Evolutionary conservation across 2,329 filamentous ascomycete genomes (phyloP).

Genomic region (Cordyceps fumosorosea): DNA sequence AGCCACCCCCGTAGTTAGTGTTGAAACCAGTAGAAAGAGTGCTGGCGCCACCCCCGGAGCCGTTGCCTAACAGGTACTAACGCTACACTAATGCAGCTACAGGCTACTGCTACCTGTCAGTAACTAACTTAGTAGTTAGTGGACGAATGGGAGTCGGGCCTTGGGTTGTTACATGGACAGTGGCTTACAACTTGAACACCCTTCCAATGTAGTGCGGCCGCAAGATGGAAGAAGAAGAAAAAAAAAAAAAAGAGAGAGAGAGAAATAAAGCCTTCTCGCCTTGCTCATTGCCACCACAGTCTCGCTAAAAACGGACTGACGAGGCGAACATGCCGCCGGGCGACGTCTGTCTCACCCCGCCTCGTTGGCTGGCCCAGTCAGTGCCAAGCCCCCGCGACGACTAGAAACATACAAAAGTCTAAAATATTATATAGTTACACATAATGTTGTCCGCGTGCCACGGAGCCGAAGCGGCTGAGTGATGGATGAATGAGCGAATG

Average conservation of each 20-base stretch:
- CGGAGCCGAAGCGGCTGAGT: constrained; percentile 10
- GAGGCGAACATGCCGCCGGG: not conserved
- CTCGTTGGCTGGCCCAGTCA: not conserved
- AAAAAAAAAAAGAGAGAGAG: no score
- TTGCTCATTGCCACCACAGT: constrained; percentile 2
- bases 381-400: not conserved
- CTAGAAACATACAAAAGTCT: not conserved
- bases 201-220: not conserved
- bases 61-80: not conserved
- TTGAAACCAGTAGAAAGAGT: no score
- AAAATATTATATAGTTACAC: not conserved
- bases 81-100: not conserved
- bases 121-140: no score
- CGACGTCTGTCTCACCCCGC: not conserved
- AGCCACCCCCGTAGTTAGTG: not conserved
- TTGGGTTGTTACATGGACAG: not conserved
- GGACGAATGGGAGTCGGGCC: not conserved
- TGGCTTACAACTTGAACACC: not conserved
- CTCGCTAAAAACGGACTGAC: not conserved
- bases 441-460: constrained; percentile 6
- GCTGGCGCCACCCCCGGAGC: constrained; percentile 7
- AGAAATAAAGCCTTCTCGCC: not conserved
- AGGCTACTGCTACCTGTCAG: no score
- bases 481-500: no score
- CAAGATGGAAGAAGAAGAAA: not conserved